Conservation (phyloP, 345 rosid genomes). For the Firmiana major region DNA sequence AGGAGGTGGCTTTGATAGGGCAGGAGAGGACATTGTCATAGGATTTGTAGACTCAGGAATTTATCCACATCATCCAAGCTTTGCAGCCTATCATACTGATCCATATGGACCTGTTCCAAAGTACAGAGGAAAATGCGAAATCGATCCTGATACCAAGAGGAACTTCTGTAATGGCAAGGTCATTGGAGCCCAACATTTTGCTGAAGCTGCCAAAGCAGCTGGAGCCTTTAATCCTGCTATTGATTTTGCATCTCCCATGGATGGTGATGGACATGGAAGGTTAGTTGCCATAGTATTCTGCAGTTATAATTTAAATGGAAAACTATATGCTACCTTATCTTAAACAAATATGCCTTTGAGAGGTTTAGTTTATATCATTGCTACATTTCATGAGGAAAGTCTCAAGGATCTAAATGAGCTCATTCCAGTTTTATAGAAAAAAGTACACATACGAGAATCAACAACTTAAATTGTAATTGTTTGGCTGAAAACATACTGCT, state of each 20-base stretch:
- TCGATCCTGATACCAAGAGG: slow-evolving; percentile 66
- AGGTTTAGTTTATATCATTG: neutral
- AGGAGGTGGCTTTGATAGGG: slow-evolving; percentile 92
- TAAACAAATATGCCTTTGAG: neutral
- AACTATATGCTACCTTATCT: neutral
- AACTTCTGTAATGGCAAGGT: slow-evolving; percentile 90
- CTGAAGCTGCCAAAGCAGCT: slow-evolving; percentile 93
- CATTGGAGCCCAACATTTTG: slow-evolving; percentile 97
- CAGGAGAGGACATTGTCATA: slow-evolving; percentile 92
- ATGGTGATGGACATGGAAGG: slow-evolving; percentile 99
- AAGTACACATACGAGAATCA: neutral
- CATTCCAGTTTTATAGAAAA: neutral
- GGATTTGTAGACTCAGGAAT: slow-evolving; percentile 98
- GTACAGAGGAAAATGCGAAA: slow-evolving; percentile 93
- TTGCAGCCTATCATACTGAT: slow-evolving; percentile 52
- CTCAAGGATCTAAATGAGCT: neutral
- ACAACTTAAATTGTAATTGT: neutral
- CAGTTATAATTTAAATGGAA: slow-evolving; percentile 3
- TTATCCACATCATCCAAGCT: slow-evolving; percentile 90
- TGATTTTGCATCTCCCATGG: slow-evolving; percentile 95
- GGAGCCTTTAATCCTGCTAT: slow-evolving; percentile 78
- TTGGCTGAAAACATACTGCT: neutral
- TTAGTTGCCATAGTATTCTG: slow-evolving; percentile 22
- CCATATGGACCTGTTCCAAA: slow-evolving; percentile 84
- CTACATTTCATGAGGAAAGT: neutral